Percentiles rank a stretch among this genome's conserved stretches.
Evolutionary conservation across 1,284 basidiomycete genomes (phyloP).

Genomic region (Puccinia polysora): DNA sequence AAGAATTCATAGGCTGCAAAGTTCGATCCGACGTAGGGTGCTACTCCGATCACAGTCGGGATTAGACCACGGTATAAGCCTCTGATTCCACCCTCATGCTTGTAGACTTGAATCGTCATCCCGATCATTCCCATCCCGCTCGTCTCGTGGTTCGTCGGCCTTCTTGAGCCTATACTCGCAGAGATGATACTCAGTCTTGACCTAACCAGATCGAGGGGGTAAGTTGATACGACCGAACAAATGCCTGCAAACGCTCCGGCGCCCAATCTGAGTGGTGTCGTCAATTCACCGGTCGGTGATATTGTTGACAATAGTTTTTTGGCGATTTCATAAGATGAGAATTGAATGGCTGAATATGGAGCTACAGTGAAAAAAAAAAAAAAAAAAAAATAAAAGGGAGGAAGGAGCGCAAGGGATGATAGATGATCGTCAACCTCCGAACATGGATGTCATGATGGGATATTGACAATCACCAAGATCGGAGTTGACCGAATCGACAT

Average conservation of each 20-base stretch:
- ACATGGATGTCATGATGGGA: no score
- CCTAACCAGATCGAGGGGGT: constrained; percentile 85
- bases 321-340: constrained; percentile 77
- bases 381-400: neutral
- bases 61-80: constrained; percentile 82
- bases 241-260: constrained; percentile 86
- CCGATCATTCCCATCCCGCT: constrained; percentile 67
- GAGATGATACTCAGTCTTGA: constrained; percentile 89
- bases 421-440: no score
- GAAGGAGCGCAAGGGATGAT: no score
- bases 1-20: constrained; percentile 52
- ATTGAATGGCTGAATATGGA: constrained; percentile 75
- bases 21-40: constrained; percentile 68
- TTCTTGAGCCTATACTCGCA: constrained; percentile 59
- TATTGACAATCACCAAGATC: no score
- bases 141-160: constrained; percentile 49
- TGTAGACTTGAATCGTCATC: constrained; percentile 82
- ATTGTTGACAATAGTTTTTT: constrained; percentile 63
- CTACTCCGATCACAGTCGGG: constrained; percentile 83
- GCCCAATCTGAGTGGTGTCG: constrained; percentile 72
- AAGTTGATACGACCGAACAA: constrained; percentile 83
- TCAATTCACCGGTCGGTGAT: constrained; percentile 60
- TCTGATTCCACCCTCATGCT: constrained; percentile 80
- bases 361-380: constrained; percentile 48
- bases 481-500: no score